phyloP scores from a whole-genome alignment of 345 rosid species.

The Melaleuca quinquenervia region DNA sequence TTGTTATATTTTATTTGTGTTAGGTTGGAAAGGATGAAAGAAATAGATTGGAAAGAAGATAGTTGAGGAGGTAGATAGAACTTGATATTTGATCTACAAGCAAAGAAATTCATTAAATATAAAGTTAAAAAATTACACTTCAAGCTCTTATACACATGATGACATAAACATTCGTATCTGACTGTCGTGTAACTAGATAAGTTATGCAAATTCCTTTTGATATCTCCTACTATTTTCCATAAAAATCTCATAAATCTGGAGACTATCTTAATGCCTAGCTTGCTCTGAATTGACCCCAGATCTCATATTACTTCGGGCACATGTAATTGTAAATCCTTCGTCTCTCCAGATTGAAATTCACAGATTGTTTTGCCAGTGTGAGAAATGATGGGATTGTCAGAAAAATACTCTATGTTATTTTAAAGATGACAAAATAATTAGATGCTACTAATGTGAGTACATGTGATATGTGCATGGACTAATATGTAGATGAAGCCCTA shows the following conservation, averaged over 20 bases:
- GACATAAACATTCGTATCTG: not conserved
- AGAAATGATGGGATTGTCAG: too few species aligned
- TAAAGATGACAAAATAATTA: not conserved
- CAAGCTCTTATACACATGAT: not conserved
- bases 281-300: not conserved
- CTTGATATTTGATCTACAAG: not conserved
- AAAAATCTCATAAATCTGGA: not conserved
- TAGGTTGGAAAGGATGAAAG: not conserved
- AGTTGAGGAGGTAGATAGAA: not conserved
- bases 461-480: not conserved
- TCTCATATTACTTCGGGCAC: not conserved
- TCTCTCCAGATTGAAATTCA: too few species aligned
- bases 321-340: not conserved
- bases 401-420: not conserved
- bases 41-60: not conserved
- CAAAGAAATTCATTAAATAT: not conserved
- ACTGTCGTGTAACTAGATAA: not conserved
- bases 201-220: not conserved
- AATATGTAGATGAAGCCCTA: not conserved
- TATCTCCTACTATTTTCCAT: not conserved
- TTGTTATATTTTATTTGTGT: not conserved
- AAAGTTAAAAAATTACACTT: not conserved
- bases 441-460: not conserved
- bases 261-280: not conserved
- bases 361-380: too few species aligned